phyloP scores from a whole-genome alignment of 2,329 filamentous ascomycete genomes.

The Beauveria varroae region DNA sequence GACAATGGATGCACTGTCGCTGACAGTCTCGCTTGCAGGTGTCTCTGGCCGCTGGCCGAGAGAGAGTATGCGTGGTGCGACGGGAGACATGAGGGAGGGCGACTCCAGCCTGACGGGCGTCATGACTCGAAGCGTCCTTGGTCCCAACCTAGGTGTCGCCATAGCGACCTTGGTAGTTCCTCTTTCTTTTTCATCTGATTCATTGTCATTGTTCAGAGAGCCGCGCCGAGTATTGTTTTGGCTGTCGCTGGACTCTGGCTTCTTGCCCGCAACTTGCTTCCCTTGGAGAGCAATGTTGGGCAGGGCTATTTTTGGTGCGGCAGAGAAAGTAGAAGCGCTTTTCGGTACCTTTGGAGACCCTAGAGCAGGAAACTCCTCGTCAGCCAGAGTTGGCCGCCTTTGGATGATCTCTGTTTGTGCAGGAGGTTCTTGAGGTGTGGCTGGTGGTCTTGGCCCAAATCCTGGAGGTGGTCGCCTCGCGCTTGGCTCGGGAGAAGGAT shows the following conservation, averaged over 20 bases:
- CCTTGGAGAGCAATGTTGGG: constrained; percentile 26
- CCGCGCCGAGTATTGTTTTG: constrained; percentile 15
- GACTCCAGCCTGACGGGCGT: constrained; percentile 56
- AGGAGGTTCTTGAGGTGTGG: neutral
- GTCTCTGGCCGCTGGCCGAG: constrained; percentile 55
- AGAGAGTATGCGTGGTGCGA: constrained; percentile 23
- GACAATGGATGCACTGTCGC: constrained; percentile 68
- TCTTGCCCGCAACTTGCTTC: constrained; percentile 27
- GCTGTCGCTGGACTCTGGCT: constrained; percentile 16
- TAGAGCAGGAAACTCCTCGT: constrained; percentile 57
- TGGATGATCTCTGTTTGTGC: constrained; percentile 22
- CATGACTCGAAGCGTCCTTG: constrained; percentile 64
- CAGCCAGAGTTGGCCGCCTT: constrained; percentile 25
- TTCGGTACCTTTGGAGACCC: constrained; percentile 36
- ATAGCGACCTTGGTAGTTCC: constrained; percentile 37
- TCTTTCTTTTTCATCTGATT: constrained; percentile 18
- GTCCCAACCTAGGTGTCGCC: constrained; percentile 42
- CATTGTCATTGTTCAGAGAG: constrained; percentile 6
- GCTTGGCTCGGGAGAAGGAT: constrained; percentile 5
- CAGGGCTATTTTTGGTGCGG: constrained; percentile 22
- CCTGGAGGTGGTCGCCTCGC: constrained; percentile 22
- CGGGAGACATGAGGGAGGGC: constrained; percentile 32
- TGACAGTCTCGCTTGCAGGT: constrained; percentile 64
- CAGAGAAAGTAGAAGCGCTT: constrained; percentile 23
- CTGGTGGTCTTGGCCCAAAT: constrained; percentile 12